Conservation (phyloP, 139 green algal genomes). For the Diplosphaera chodatii region DNA sequence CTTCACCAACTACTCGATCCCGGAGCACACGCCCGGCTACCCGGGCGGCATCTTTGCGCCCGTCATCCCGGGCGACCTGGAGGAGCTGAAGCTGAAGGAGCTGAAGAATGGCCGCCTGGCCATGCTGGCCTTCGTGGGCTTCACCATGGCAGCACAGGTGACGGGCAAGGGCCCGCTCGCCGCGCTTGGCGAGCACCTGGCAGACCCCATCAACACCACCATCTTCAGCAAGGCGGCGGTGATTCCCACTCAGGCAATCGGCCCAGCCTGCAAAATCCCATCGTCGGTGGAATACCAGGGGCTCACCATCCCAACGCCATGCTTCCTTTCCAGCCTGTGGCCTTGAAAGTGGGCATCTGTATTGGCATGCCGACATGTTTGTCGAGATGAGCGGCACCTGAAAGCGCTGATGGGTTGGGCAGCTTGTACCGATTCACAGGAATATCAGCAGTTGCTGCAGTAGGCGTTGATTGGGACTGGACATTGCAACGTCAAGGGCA, state of each 20-base stretch:
- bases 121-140: constrained; percentile 63
- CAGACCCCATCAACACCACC: constrained; percentile 62
- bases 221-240: constrained; percentile 63
- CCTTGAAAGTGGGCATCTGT: constrained; percentile 23
- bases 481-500: no score
- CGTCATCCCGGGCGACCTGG: constrained; percentile 63
- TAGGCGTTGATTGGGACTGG: no score
- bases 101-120: constrained; percentile 92
- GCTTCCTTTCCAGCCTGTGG: constrained; percentile 60
- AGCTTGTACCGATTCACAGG: no score
- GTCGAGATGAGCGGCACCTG: no score
- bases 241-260: constrained; percentile 40
- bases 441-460: no score
- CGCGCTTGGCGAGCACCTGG: constrained; percentile 60
- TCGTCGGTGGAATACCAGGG: constrained; percentile 32
- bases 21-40: constrained; percentile 40
- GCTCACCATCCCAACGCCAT: constrained; percentile 61
- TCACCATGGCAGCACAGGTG: constrained; percentile 52
- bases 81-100: constrained; percentile 91
- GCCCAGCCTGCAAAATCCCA: constrained; percentile 59
- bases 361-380: no score
- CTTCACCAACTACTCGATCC: constrained; percentile 67
- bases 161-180: constrained; percentile 67
- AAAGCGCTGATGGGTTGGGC: no score
- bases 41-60: constrained; percentile 50